phyloP scores from a whole-genome alignment of 2,329 filamentous ascomycete genomes.

The Neocatenulostroma microsporum region DNA sequence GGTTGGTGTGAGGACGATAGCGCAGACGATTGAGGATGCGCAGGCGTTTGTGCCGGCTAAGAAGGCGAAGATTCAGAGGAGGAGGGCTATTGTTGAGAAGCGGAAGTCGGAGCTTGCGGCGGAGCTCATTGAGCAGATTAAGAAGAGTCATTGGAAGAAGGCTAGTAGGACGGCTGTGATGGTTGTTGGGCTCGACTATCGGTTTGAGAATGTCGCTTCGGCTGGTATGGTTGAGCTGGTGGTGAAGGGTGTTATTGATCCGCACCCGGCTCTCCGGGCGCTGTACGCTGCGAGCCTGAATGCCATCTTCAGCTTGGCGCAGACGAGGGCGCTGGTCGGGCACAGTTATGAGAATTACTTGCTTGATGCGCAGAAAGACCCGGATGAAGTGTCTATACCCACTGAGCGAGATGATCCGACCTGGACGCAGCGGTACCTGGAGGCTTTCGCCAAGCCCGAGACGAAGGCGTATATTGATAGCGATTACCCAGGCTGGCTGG shows the following conservation, averaged over 20 bases:
- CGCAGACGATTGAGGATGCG: conserved; percentile 47
- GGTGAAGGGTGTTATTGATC: conserved; percentile 74
- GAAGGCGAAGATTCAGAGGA: conserved; percentile 64
- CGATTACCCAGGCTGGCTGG: conserved; percentile 91
- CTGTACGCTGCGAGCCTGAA: conserved; percentile 76
- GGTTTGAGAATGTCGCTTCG: conserved; percentile 83
- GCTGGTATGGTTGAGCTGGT: conserved; percentile 76
- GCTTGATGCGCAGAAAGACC: conserved; percentile 66
- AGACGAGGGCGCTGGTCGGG: conserved; percentile 74
- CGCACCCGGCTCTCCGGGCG: conserved; percentile 75
- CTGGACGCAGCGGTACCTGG: conserved; percentile 73
- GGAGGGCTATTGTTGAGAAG: conserved; percentile 68
- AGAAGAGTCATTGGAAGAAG: conserved; percentile 90
- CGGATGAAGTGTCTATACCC: conserved; percentile 65
- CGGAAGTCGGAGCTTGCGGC: conserved; percentile 74
- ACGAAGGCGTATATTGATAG: conserved; percentile 85
- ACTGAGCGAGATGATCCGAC: conserved; percentile 66
- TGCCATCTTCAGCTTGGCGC: conserved; percentile 69
- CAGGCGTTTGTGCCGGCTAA: conserved; percentile 55
- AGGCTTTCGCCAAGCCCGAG: conserved; percentile 66
- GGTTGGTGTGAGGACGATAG: conserved; percentile 27
- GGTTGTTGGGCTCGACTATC: conserved; percentile 78
- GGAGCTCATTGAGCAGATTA: conserved; percentile 70
- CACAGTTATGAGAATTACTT: conserved; percentile 86
- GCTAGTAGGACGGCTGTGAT: conserved; percentile 84